phyloP scores from a whole-genome alignment of 2,329 filamentous ascomycete genomes.

The Xylariomycetidae sp. region DNA sequence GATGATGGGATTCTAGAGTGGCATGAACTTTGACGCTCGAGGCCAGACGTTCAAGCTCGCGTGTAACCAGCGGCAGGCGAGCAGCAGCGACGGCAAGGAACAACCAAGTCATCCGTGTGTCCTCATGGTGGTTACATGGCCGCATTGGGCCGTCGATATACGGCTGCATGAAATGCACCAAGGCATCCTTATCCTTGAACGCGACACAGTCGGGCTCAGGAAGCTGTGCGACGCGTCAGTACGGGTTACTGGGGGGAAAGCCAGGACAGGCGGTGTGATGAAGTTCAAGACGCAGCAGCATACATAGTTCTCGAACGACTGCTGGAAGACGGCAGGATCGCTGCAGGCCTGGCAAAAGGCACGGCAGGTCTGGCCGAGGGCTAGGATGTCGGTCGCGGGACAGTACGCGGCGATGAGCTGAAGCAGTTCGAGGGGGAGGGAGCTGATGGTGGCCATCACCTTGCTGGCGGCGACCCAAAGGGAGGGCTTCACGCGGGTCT shows the following conservation, averaged over 20 bases:
- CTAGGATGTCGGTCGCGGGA: conserved; percentile 1
- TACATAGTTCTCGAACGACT: conserved; percentile 1
- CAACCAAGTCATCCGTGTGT: conserved; percentile 9
- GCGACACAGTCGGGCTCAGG: conserved; percentile 62
- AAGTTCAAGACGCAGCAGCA: too few species aligned
- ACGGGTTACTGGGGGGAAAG: too few species aligned
- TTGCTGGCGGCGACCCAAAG: neutral
- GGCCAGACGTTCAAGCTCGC: conserved; percentile 5
- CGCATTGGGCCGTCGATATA: conserved; percentile 10
- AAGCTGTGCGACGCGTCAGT: conserved; percentile 25
- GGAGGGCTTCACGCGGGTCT: too few species aligned
- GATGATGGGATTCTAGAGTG: conserved; percentile 3
- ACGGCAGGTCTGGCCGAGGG: neutral
- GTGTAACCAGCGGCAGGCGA: conserved; percentile 5
- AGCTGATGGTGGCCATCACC: neutral
- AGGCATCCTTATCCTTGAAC: conserved; percentile 55
- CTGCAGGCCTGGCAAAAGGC: neutral
- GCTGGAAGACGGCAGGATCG: conserved; percentile 3
- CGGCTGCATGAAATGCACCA: conserved; percentile 9
- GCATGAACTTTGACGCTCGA: conserved; percentile 5
- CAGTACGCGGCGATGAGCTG: conserved; percentile 2
- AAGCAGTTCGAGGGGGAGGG: conserved; percentile 1
- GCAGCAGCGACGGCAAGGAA: conserved; percentile 12
- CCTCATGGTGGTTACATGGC: conserved; percentile 10
- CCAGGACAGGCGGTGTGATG: too few species aligned